These are phyloP conservation scores for Pseudoneurospora amorphoporcata DNA, from an alignment of 495 filamentous ascomycete species.

Conservation along the genomic window DNA sequence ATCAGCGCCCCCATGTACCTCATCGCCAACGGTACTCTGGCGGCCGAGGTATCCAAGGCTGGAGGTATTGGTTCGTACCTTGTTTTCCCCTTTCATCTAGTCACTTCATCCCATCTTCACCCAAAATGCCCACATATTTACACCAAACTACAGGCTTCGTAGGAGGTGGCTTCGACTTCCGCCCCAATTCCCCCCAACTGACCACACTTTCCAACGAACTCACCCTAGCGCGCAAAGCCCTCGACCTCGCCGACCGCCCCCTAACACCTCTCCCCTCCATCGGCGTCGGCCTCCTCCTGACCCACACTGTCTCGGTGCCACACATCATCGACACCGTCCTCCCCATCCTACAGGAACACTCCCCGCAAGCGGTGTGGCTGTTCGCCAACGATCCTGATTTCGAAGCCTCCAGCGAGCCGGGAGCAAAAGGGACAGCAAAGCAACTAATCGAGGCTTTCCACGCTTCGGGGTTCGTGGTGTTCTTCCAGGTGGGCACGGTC, in stretches of 20 bases:
- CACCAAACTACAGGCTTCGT: conserved; percentile 24
- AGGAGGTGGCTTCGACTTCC: conserved; percentile 26
- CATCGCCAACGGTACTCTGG: conserved; percentile 51
- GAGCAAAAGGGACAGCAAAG: not conserved
- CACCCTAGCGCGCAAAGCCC: conserved; percentile 17
- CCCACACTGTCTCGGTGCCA: conserved; percentile 10
- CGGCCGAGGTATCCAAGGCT: conserved; percentile 53
- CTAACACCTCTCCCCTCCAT: conserved; percentile 24
- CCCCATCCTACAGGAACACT: conserved; percentile 33
- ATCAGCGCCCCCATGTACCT: conserved; percentile 63
- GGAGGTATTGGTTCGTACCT: conserved; percentile 48
- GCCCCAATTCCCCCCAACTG: conserved; percentile 17
- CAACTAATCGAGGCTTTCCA: conserved; percentile 16
- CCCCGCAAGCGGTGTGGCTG: conserved; percentile 65
- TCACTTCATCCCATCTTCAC: not conserved
- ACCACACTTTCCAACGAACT: conserved; percentile 26
- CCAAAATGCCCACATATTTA: not conserved
- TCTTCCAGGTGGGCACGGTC: conserved; percentile 56
- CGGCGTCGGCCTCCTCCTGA: conserved; percentile 31
- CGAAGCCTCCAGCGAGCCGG: not conserved
- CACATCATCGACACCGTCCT: conserved; percentile 24
- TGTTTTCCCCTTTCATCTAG: not conserved
- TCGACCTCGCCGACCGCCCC: conserved; percentile 15
- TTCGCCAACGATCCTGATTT: conserved; percentile 25
- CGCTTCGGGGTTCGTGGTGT: conserved; percentile 20